These are phyloP conservation scores for Penicillium atrosanguineum DNA, from an alignment of 495 filamentous ascomycete species.

Conservation along the genomic window DNA sequence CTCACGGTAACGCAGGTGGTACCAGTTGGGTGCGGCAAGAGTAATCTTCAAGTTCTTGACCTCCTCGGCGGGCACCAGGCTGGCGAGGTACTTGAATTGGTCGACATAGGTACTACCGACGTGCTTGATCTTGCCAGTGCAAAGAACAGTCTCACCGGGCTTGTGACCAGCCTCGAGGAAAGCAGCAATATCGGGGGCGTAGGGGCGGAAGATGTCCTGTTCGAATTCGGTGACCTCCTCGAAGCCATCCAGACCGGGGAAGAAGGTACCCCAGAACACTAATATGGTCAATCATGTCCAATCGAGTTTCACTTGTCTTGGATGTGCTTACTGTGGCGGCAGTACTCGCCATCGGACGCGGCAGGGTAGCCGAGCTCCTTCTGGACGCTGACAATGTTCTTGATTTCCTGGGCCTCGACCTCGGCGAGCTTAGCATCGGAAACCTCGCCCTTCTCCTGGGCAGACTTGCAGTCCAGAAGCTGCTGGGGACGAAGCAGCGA, in stretches of 20 bases:
- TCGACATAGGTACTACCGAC: conserved; percentile 58
- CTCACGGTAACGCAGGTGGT: conserved; percentile 70
- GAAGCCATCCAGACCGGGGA: conserved; percentile 71
- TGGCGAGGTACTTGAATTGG: conserved; percentile 69
- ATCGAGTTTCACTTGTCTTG: neutral
- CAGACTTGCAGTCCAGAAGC: conserved; percentile 62
- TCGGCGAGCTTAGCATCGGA: conserved; percentile 35
- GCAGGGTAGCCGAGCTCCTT: conserved; percentile 64
- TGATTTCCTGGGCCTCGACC: conserved; percentile 66
- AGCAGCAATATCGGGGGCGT: conserved; percentile 77
- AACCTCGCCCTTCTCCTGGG: conserved; percentile 50
- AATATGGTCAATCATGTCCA: neutral
- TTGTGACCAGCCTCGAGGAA: conserved; percentile 69
- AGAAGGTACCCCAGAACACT: conserved; percentile 74
- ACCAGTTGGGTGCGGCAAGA: conserved; percentile 70
- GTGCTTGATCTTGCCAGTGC: conserved; percentile 70
- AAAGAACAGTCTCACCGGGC: conserved; percentile 71
- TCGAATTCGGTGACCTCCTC: conserved; percentile 58
- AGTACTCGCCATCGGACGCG: conserved; percentile 75
- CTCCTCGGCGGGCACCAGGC: conserved; percentile 54
- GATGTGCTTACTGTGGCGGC: conserved; percentile 55
- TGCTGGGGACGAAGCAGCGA: conserved; percentile 72
- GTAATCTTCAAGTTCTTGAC: conserved; percentile 70
- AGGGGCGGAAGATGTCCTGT: conserved; percentile 63
- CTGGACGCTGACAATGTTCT: conserved; percentile 63